Evolutionary conservation across 257 asterid species (phyloP).

Genomic region (Schizonepeta tenuifolia): DNA sequence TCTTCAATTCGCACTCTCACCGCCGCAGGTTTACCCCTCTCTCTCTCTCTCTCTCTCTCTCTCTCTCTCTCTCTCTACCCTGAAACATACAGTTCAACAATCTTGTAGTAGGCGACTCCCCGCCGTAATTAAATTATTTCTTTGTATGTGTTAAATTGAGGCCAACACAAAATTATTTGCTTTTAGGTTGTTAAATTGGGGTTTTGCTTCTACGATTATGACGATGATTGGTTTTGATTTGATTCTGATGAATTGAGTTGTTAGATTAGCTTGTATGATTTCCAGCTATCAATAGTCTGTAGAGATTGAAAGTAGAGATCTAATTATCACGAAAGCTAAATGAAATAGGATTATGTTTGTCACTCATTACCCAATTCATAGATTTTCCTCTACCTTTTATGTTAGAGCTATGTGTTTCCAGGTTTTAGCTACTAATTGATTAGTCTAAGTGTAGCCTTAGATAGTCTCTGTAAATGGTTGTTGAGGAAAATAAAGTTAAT

Average conservation of each 20-base stretch:
- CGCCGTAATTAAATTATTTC: constrained; percentile 4
- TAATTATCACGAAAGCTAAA: background rate
- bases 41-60: background rate
- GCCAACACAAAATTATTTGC: background rate
- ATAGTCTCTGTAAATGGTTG: background rate
- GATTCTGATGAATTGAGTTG: background rate
- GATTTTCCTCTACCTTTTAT: background rate
- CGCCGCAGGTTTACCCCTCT: constrained; percentile 22
- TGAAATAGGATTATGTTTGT: background rate
- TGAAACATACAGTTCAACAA: background rate
- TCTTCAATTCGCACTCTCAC: constrained; percentile 18
- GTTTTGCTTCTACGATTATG: background rate
- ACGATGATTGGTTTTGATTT: background rate
- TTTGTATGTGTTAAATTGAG: background rate
- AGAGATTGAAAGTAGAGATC: constrained; percentile 3
- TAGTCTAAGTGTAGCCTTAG: background rate
- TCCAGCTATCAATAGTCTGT: background rate
- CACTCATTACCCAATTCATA: background rate
- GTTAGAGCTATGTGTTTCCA: background rate
- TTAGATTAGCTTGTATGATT: background rate
- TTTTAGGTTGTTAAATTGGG: background rate
- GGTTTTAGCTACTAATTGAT: constrained; percentile 9
- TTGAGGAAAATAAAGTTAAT: background rate
- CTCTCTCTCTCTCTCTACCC: too few relatives aligned
- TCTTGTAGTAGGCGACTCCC: background rate